Evolutionary conservation across 2,329 filamentous ascomycete species (phyloP), one percentile per base, ranked within the genome.

Genomic region (Teratosphaeriaceae sp.): DNA sequence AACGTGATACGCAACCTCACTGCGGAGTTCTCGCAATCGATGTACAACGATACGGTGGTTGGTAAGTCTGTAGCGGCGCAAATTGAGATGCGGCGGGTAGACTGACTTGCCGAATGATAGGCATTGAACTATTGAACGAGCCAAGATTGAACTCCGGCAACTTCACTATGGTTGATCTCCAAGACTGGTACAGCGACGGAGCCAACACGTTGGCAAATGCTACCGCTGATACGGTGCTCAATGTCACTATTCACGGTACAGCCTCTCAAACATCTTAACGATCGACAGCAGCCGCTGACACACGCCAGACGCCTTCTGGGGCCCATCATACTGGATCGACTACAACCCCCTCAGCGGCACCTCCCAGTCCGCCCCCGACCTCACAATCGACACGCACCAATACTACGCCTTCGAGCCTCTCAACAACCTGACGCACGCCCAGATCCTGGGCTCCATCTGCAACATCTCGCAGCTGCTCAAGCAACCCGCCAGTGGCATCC

Each of bases 381-480:
- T 49, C 9, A 47, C 40, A 16, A 18, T 55, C 36, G 52, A 55
- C 38, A 50, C 52, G 7, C 52, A 55, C 43, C 52, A 55, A 35
- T 53, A 50, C 47, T 55, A 47, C 29, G 52, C 50, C 15, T 55
- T 55, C 38, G 35, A 47, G 15, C 51, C 51, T 2, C 39, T 45
- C 21, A 39, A 33, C 34, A 45, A 48, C 22, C 46, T 52, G 18
- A 26, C 39, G 13, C 38, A 47, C 15, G 11, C 39, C 11, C 30
- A 46, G 19, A 47, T 52, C 27, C 38, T 55, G 13, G 24, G 42
- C 26, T 33, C 37, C 4, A 45, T 53, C 24, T 55, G 52, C 44
- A 22, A 40, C 23, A 46, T 43, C 21, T 40, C 34, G 3, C 27
- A 44, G 13, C 26, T 34, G 26, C 39, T 50, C 12, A 45, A 46